A percentile compares a stretch with the other conserved stretches of the same genome.
Conservation (phyloP, 2,329 filamentous ascomycete species). For the Ophiostoma quercus region DNA sequence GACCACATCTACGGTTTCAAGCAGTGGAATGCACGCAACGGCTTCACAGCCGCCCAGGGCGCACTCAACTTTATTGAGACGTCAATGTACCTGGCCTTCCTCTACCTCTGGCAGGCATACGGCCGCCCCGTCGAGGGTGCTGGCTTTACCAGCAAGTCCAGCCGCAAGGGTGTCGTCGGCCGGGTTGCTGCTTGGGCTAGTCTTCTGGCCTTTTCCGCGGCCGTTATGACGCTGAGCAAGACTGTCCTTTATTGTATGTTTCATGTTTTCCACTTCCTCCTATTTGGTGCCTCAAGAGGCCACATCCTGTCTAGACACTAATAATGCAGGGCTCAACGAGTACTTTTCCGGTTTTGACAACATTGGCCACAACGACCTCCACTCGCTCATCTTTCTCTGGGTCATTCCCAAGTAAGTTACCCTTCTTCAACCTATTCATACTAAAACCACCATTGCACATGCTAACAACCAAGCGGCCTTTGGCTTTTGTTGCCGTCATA, state of each 20-base stretch:
- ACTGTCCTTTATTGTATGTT: constrained; percentile 55
- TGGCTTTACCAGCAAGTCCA: constrained; percentile 19
- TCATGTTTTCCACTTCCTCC: background rate
- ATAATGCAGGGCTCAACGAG: constrained; percentile 49
- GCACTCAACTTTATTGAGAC: constrained; percentile 40
- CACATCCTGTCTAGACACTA: background rate
- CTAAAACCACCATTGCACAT: background rate
- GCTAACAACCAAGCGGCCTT: constrained; percentile 40
- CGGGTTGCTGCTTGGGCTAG: constrained; percentile 42
- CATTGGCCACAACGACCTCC: constrained; percentile 50
- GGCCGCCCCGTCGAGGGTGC: constrained; percentile 26
- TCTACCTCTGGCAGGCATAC: constrained; percentile 35
- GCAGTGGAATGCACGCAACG: constrained; percentile 60
- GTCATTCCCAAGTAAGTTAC: constrained; percentile 54
- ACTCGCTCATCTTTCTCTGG: constrained; percentile 48
- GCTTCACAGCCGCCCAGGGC: constrained; percentile 74
- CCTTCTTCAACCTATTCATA: no score
- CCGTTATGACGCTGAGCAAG: constrained; percentile 58
- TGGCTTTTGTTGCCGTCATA: constrained; percentile 52
- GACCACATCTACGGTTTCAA: constrained; percentile 79
- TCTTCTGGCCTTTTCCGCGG: constrained; percentile 47
- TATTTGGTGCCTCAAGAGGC: background rate
- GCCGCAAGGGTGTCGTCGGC: constrained; percentile 38
- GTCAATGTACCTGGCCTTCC: constrained; percentile 33
- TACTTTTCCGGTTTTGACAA: constrained; percentile 52